A percentile compares a stretch with the other conserved stretches of the same genome.
Conservation (phyloP, 805 yeast genomes). For the Yamadazyma scolyti region DNA sequence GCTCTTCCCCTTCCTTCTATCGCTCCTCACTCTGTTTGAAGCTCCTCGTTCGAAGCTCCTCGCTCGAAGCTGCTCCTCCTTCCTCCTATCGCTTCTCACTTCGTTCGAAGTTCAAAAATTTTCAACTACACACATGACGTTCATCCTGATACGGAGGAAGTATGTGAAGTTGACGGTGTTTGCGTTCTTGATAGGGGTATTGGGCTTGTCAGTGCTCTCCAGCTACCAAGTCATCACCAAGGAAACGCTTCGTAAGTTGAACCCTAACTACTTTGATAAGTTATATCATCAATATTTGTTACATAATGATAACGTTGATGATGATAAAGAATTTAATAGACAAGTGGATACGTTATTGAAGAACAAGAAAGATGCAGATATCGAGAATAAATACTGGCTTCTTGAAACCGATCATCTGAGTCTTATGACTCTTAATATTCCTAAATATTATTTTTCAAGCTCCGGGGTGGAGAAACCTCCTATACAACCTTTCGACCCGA, state of each 20-base stretch:
- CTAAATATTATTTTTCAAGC: slow-evolving; percentile 7
- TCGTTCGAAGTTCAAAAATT: too few relatives aligned
- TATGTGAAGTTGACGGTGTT: slow-evolving; percentile 4
- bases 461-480: slow-evolving; percentile 13
- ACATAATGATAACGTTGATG: slow-evolving; percentile 2
- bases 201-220: slow-evolving; percentile 1
- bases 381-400: slow-evolving; percentile 23
- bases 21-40: too few relatives aligned
- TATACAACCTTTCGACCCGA: slow-evolving; percentile 28
- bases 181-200: background rate
- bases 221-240: too few relatives aligned
- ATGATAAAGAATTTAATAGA: slow-evolving; percentile 10
- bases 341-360: slow-evolving; percentile 14
- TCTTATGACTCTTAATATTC: slow-evolving; percentile 9
- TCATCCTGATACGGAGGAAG: slow-evolving; percentile 5
- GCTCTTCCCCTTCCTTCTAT: too few relatives aligned
- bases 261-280: slow-evolving; percentile 11
- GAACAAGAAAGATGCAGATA: slow-evolving; percentile 15
- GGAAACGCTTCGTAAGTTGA: too few relatives aligned
- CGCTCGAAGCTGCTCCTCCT: too few relatives aligned
- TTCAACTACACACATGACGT: too few relatives aligned
- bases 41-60: too few relatives aligned
- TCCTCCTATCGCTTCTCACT: too few relatives aligned
- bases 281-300: slow-evolving; percentile 5
- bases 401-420: slow-evolving; percentile 11